Evolutionary conservation across 495 filamentous ascomycete genomes (phyloP), one percentile per base, ranked within the genome.

Genomic region (Cercophora scortea): DNA sequence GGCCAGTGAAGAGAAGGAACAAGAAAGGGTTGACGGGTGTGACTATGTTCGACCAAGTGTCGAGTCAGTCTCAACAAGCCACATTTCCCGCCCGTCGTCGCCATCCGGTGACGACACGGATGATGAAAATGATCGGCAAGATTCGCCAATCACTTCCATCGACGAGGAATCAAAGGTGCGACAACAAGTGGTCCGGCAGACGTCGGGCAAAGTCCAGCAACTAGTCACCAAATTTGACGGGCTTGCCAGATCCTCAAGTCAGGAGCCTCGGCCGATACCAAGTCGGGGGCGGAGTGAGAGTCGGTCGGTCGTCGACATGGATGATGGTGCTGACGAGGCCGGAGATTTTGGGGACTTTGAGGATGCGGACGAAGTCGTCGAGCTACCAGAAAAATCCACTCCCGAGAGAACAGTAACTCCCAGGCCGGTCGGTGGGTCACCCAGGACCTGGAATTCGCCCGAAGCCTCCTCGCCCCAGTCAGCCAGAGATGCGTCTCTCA

Each of bases 271-370:
- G 5, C n/a, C 38, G 0, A 8, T 52, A 40, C 50, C 42, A 36
- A 52, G 33, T 25, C 25, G 25, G 53, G 32, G 49, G 3, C 40
- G 54, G 36, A 62, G 55, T 55, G 60, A 42, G 32, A 58, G 36
- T 33, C 57, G 35, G 39, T 43, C 25, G 13, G 54, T 8, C 32
- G 16, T 38, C 19, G 36, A 39, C 34, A 52, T 43, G 52, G 46
- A 32, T 18, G 58, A 49, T 10, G 54, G 46, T 6, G 59, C 52
- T 9, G 67, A 58, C 8, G 66, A 71, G 1, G 67, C 62, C 34
- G 69, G 57, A n/a, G 74, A 76, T 32, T 77, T 77, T 56, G 76
- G 73, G 6, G 74, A 82, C 45, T 80, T 81, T 55, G 75, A 76
- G 42, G 77, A 79, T 54, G 65, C 61, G 17, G 65, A 71, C 45